Base-by-base conservation (phyloP, 768 basidiomycete species). In the Strobilomyces echinocephalus region DNA sequence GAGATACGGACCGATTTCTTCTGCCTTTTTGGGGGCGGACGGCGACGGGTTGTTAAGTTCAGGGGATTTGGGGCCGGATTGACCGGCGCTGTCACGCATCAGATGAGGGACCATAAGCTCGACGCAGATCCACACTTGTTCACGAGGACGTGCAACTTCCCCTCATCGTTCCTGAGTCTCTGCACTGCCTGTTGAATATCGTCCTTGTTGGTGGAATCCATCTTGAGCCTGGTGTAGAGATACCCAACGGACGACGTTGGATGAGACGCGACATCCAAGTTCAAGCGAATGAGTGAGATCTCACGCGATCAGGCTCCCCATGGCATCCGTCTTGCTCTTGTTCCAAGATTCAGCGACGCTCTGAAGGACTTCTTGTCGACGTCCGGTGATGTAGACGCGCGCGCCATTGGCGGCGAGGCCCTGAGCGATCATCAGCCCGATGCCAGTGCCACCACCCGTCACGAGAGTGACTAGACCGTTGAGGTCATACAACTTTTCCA, bases 391-490 rank as follows among this genome's bases (percentile, higher is more conserved):
- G 63, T 91, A 92, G 15, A 90, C 88, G 59, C 82, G 86, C 14
- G 89, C 88, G 1, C 89, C 88, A 60, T 84, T 86, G 28, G 83
- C 77, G 15, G 88, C 89, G 12, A 91, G 76, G 5, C 87, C 88
- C 49, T 77, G 74, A 9, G 87, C 73, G 52, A 89, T 89, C 80
- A 84, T 83, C 53, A 84, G 66, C 31, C 80, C 80, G 47, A 81
- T 81, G 20, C 79, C 77, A 3, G 74, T 77, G n/a, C 76, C 78
- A 8, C 75, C 77, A 10, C 77, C 77, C 1, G 77, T 76, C 36
- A 78, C 75, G 33, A 79, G 66, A 4, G 76, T 76, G 8, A 88
- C 69, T 24, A 80, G 75, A n/a, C 82, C 83, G 21, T 74, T 67
- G 53, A 88, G 76, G 58, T 81, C 76, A 59, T 76, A 79, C 18